Evolutionary conservation across 1,284 basidiomycete species (phyloP), one percentile per base, ranked within the genome.

Genomic region (Pseudozyma thailandica): DNA sequence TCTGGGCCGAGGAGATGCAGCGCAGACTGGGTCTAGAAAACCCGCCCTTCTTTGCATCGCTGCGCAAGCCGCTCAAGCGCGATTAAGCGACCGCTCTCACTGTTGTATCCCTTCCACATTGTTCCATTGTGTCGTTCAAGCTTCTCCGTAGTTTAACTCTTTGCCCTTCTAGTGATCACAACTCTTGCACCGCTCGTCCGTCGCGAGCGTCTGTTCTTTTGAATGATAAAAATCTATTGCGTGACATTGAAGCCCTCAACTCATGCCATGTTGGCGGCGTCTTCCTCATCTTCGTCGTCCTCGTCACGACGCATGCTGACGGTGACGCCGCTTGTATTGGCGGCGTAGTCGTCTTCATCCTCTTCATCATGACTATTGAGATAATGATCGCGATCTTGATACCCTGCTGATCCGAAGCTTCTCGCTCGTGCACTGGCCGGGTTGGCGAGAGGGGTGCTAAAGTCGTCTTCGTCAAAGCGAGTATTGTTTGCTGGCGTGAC

Each of bases 221-320:
- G n/a, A n/a, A n/a, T n/a, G n/a, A n/a, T n/a, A n/a, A n/a, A n/a
- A n/a, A n/a, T n/a, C n/a, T n/a, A n/a, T n/a, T n/a, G n/a, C n/a
- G n/a, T n/a, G n/a, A n/a, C n/a, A n/a, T n/a, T n/a, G n/a, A n/a
- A n/a, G n/a, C n/a, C n/a, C n/a, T n/a, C n/a, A n/a, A n/a, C n/a
- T n/a, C n/a, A 59, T 5, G 63, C 57, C 30, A 57, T 26, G 18
- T 52, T 25, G 6, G 41, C 35, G 16, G 43, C 42, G 18, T 49
- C 44, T 21, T 52, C 43, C 1, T 59, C 59, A 20, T 75, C 66
- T 12, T 74, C 62, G 16, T 75, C 73, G 3, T 75, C 74, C 6
- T 75, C 73, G 18, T 75, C 74, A 6, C 47, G 61, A 10, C 74
- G 56, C 65, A 75, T 68, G 54, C 65, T 75, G 48, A 75, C 59